Evolutionary conservation across 768 basidiomycete species (phyloP), one percentile per base, ranked within the genome.

Genomic region (Pulveroboletus sp.): DNA sequence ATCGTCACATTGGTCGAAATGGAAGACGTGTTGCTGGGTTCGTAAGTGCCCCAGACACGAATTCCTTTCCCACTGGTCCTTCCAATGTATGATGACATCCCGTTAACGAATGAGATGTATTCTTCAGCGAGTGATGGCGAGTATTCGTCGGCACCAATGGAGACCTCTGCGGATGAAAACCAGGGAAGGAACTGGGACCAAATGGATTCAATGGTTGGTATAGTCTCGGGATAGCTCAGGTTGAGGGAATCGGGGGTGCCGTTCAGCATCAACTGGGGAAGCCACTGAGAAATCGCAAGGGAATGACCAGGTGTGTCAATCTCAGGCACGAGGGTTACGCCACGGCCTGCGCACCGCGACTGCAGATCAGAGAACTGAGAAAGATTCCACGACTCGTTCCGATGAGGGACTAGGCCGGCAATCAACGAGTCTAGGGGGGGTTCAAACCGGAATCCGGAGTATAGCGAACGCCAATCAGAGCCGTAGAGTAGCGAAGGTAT

Each of bases 81-180:
- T 10, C 49, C 20, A 24, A 77, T 69, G 51, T 69, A 74, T 16
- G 59, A 56, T 14, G 71, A 63, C 73, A 77, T 74, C 41, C 62
- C 63, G 34, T 76, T 74, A 37, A 77, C 69, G 43, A 72, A 76
- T 8, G 65, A 56, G 39, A 72, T 68, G 51, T 76, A 77, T 40
- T 69, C 71, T 42, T 74, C 62, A 3, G 72, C 75, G 9, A 75
- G 57, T 6, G 63, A 55, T 8, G 67, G 32, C 10, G 54, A 49
- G 50, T 75, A 76, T 58, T 76, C 73, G 45, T 76, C 75, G 22
- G 73, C 73, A 12, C 76, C 76, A 31, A 77, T 76, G 8, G 73
- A 74, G 17, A 77, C 72, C 46, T 76, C 72, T 10, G 58, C 40
- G 44, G 68, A 59, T 17, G 70, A 53, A 53, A 71, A 72, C 71